phyloP scores from a whole-genome alignment of 2,329 filamentous ascomycete species.

The Delphinella strobiligena region DNA sequence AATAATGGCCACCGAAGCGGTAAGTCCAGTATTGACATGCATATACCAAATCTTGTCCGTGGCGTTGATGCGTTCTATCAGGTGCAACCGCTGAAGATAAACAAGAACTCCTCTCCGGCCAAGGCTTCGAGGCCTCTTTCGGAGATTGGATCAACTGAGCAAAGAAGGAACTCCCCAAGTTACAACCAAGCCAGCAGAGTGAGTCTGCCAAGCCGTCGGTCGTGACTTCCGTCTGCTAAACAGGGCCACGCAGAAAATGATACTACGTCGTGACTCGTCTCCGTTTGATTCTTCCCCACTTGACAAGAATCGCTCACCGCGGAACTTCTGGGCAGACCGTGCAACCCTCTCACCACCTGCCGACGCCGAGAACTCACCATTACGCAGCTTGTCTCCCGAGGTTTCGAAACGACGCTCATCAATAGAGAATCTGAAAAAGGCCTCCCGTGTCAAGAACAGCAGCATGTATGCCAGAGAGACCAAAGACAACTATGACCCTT shows the following conservation, averaged over 20 bases:
- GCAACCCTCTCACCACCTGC: constrained; percentile 54
- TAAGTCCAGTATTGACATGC: too few species aligned
- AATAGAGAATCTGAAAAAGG: constrained; percentile 88
- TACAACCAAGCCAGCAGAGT: constrained; percentile 70
- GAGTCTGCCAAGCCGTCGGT: constrained; percentile 13
- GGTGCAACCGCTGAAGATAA: constrained; percentile 70
- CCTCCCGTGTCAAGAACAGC: constrained; percentile 94
- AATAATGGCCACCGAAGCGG: constrained; percentile 30
- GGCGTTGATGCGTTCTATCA: constrained; percentile 23
- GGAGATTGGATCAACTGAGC: constrained; percentile 77
- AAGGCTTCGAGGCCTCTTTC: constrained; percentile 55
- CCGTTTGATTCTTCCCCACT: constrained; percentile 45
- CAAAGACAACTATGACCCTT: constrained; percentile 84
- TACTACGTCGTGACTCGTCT: constrained; percentile 62
- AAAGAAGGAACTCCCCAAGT: constrained; percentile 82
- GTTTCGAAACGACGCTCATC: constrained; percentile 72
- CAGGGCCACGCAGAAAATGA: constrained; percentile 48
- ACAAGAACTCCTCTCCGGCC: constrained; percentile 50
- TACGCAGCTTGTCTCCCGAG: constrained; percentile 42
- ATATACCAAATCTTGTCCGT: constrained; percentile 1
- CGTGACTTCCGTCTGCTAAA: too few species aligned
- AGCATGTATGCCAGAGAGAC: constrained; percentile 91
- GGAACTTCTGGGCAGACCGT: constrained; percentile 78
- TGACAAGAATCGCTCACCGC: constrained; percentile 53
- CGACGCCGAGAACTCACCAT: constrained; percentile 53